Conservation (phyloP, 139 green algal species). For the Ulvella scutata region DNA sequence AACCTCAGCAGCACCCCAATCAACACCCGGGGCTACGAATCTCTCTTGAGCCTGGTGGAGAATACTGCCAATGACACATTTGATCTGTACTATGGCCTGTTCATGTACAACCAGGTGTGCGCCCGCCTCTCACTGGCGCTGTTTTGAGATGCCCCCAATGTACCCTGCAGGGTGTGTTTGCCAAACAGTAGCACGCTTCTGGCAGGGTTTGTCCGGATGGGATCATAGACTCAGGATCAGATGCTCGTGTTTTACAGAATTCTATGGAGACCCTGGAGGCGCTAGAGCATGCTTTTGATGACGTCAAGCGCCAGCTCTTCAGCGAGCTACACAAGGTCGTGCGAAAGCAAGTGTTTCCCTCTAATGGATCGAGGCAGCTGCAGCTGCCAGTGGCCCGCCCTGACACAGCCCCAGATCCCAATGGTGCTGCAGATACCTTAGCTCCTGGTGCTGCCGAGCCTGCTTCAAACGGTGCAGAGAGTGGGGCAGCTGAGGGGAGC, state of each 20-base stretch:
- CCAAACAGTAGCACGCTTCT: background rate
- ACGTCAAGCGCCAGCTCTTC: constrained; percentile 60
- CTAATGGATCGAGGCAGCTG: background rate
- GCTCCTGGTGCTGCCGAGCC: no score
- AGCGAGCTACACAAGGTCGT: constrained; percentile 42
- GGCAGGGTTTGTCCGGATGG: background rate
- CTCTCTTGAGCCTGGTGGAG: constrained; percentile 83
- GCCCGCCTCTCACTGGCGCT: no score
- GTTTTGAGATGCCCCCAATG: no score
- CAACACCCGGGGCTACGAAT: constrained; percentile 92
- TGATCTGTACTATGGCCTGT: constrained; percentile 99
- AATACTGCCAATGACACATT: constrained; percentile 96
- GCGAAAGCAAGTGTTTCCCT: constrained; percentile 33
- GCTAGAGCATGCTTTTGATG: constrained; percentile 48
- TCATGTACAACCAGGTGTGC: constrained; percentile 91
- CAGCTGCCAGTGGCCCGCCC: background rate
- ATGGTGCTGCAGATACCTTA: no score
- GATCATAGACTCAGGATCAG: background rate
- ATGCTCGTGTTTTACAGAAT: constrained; percentile 20
- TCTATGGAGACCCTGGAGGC: constrained; percentile 58
- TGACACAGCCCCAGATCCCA: no score
- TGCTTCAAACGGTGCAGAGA: no score
- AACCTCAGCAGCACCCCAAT: constrained; percentile 61
- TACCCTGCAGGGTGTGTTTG: no score
- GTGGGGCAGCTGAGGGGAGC: no score